These are phyloP conservation scores for Phellopilus nigrolimitatus DNA, from an alignment of 1,284 basidiomycete species.

Conservation along the genomic window DNA sequence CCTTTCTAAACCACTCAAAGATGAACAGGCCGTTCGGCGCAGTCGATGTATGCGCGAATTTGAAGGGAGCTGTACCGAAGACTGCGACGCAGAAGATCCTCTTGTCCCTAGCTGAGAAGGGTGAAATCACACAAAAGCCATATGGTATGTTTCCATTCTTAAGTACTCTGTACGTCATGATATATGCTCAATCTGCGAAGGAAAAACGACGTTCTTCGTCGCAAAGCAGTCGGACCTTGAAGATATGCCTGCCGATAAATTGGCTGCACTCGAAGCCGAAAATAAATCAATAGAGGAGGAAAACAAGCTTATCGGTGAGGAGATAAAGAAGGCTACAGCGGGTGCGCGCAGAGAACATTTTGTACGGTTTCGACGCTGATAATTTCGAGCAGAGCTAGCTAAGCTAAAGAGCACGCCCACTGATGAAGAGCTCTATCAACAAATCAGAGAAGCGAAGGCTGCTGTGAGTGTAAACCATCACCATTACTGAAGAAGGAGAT, in stretches of 20 bases:
- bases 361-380: neutral
- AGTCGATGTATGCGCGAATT: conserved; percentile 82
- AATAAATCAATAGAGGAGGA: conserved; percentile 53
- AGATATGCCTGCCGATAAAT: conserved; percentile 51
- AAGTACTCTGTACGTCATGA: conserved; percentile 68
- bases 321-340: conserved; percentile 45
- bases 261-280: conserved; percentile 53
- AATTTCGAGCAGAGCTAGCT: conserved; percentile 48
- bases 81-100: conserved; percentile 79
- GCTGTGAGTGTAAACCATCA: conserved; percentile 34
- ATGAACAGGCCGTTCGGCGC: conserved; percentile 28
- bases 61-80: conserved; percentile 83
- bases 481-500: conserved; percentile 1
- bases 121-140: conserved; percentile 67
- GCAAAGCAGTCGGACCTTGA: conserved; percentile 65
- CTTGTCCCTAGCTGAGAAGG: conserved; percentile 69
- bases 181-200: conserved; percentile 78
- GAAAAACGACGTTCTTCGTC: conserved; percentile 83
- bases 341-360: conserved; percentile 36
- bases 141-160: conserved; percentile 72
- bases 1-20: conserved; percentile 10
- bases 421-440: conserved; percentile 54
- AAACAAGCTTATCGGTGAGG: conserved; percentile 47
- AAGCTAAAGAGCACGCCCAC: conserved; percentile 62
- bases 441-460: conserved; percentile 40